Percentiles rank a stretch among this genome's conserved stretches.
Evolutionary conservation across 768 basidiomycete genomes (phyloP).

Genomic region (Suillus plorans): DNA sequence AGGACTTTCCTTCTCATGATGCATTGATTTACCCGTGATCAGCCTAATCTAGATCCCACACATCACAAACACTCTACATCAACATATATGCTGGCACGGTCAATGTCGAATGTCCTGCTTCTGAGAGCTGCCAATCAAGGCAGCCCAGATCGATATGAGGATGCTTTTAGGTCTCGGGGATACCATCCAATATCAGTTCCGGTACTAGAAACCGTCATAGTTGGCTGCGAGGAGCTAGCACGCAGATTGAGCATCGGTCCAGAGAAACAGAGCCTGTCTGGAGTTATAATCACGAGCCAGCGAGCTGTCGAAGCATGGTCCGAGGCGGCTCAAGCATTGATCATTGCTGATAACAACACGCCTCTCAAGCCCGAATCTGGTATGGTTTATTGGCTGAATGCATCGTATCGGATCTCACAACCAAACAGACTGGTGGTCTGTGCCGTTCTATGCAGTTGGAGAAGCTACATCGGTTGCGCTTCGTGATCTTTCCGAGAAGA

Average conservation of each 20-base stretch:
- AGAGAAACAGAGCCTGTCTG: slow-evolving; percentile 34
- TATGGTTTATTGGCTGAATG: slow-evolving; percentile 2
- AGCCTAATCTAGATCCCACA: too few species aligned
- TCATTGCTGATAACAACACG: slow-evolving; percentile 11
- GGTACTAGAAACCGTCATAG: slow-evolving; percentile 65
- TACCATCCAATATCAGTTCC: slow-evolving; percentile 62
- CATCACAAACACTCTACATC: background rate
- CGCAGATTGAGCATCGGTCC: slow-evolving; percentile 43
- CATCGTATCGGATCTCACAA: slow-evolving; percentile 7
- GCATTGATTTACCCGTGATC: too few species aligned
- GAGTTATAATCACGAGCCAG: slow-evolving; percentile 78
- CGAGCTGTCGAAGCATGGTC: slow-evolving; percentile 76
- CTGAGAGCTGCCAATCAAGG: slow-evolving; percentile 37
- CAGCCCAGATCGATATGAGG: slow-evolving; percentile 58
- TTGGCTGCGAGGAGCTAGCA: slow-evolving; percentile 47
- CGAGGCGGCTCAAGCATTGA: slow-evolving; percentile 34
- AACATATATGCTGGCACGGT: background rate
- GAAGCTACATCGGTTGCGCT: slow-evolving; percentile 56
- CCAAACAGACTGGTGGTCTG: slow-evolving; percentile 47
- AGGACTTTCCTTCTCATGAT: too few species aligned
- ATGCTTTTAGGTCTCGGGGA: slow-evolving; percentile 43
- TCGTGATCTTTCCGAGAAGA: slow-evolving; percentile 29
- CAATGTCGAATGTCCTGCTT: slow-evolving; percentile 38
- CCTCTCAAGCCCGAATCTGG: slow-evolving; percentile 10
- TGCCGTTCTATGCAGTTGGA: slow-evolving; percentile 83